These are phyloP conservation scores for Verticillium albo-atrum DNA, from an alignment of 2,329 filamentous ascomycete genomes.

Conservation along the genomic window DNA sequence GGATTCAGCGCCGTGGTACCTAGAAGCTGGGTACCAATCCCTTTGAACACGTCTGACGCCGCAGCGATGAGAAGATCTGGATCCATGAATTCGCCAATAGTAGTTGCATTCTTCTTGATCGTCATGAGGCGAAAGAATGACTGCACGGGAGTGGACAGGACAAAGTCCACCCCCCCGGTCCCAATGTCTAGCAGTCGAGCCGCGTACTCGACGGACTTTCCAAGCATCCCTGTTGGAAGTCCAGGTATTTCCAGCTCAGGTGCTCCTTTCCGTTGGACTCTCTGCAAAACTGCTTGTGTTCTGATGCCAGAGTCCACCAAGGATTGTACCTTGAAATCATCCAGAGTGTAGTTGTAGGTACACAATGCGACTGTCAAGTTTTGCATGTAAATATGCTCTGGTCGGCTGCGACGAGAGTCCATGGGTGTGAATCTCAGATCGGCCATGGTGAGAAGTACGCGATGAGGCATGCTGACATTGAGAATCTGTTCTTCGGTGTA, in stretches of 20 bases:
- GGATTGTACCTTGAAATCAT: constrained; percentile 8
- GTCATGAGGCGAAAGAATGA: constrained; percentile 21
- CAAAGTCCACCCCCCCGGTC: constrained; percentile 13
- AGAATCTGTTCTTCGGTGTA: constrained; percentile 11
- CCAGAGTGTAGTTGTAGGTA: constrained; percentile 12
- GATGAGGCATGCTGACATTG: constrained; percentile 16
- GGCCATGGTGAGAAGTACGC: constrained; percentile 14
- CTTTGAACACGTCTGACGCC: constrained; percentile 6
- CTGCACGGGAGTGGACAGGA: constrained; percentile 14
- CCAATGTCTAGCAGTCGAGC: constrained; percentile 11
- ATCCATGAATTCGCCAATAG: constrained; percentile 11
- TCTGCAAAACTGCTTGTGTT: constrained; percentile 10
- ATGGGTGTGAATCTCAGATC: constrained; percentile 13
- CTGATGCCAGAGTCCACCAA: constrained; percentile 7
- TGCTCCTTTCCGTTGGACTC: neutral
- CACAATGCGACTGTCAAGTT: constrained; percentile 15
- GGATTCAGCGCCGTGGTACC: constrained; percentile 2
- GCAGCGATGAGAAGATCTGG: constrained; percentile 7
- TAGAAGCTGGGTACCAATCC: constrained; percentile 8
- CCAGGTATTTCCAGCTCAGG: constrained; percentile 5
- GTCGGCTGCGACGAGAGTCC: constrained; percentile 4
- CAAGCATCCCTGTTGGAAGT: constrained; percentile 10
- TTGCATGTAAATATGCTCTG: constrained; percentile 13
- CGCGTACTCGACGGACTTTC: constrained; percentile 10
- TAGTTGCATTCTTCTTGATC: constrained; percentile 10